A percentile compares a stretch with the other conserved stretches of the same genome.
Evolutionary conservation across 352 stramenopile genomes (phyloP).

Genomic region (Pythium chondricola): DNA sequence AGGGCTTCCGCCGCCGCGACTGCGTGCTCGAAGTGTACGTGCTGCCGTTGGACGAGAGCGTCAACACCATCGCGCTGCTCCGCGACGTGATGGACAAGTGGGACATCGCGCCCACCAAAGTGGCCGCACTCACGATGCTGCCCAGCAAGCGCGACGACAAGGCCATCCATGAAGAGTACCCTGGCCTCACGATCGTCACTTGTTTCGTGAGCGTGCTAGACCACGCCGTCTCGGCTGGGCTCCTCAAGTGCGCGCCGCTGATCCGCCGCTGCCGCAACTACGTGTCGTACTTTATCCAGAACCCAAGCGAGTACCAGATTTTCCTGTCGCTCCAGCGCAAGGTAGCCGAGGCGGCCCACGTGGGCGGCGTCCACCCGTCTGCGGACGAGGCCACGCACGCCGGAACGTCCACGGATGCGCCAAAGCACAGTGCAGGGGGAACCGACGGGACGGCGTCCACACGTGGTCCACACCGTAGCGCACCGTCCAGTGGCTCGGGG

Average conservation of each 20-base stretch:
- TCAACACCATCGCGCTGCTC: conserved; percentile 73
- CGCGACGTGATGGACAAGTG: conserved; percentile 80
- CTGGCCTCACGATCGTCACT: conserved; percentile 48
- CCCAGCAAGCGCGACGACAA: conserved; percentile 38
- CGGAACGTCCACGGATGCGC: not conserved
- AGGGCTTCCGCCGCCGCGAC: conserved; percentile 62
- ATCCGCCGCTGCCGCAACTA: conserved; percentile 68
- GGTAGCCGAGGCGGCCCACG: conserved; percentile 31
- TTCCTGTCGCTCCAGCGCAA: conserved; percentile 66
- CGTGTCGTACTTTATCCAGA: conserved; percentile 81
- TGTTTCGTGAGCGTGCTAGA: conserved; percentile 69
- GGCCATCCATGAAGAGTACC: conserved; percentile 62
- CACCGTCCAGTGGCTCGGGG: not conserved
- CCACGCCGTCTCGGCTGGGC: conserved; percentile 38
- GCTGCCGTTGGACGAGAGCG: conserved; percentile 60
- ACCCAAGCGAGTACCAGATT: conserved; percentile 78
- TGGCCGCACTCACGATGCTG: conserved; percentile 65
- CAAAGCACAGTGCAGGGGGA: not conserved
- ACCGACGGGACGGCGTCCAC: no score
- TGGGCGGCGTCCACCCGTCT: conserved; percentile 13
- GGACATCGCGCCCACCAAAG: conserved; percentile 67
- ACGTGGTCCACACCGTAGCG: not conserved
- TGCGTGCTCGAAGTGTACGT: conserved; percentile 78
- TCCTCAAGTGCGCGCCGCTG: conserved; percentile 52
- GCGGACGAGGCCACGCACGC: conserved; percentile 2